phyloP scores from a whole-genome alignment of 2,329 filamentous ascomycete species.

The Periglandula ipomoeae region DNA sequence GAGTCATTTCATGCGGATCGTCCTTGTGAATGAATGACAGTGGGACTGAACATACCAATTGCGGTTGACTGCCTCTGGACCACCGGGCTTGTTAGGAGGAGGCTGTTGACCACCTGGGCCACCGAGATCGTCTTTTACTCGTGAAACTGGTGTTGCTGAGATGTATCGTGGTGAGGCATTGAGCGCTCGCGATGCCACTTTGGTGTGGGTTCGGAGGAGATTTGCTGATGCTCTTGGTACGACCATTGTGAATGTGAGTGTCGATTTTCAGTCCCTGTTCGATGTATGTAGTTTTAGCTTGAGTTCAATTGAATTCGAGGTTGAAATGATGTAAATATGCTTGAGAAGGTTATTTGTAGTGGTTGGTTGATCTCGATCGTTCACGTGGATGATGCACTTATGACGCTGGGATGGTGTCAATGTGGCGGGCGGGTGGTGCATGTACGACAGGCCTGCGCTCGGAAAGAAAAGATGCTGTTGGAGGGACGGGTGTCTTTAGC shows the following conservation, averaged over 20 bases:
- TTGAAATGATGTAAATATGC: too few relatives aligned
- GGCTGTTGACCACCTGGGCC: constrained; percentile 26
- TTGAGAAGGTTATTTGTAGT: neutral
- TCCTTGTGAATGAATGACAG: too few relatives aligned
- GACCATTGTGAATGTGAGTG: neutral
- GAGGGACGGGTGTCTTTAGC: too few relatives aligned
- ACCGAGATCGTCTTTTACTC: constrained; percentile 18
- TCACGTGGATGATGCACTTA: neutral
- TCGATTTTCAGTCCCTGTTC: too few relatives aligned
- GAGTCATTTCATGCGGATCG: too few relatives aligned
- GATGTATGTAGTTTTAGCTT: neutral
- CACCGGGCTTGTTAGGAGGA: constrained; percentile 17
- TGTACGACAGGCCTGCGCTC: too few relatives aligned
- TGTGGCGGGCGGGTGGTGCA: neutral
- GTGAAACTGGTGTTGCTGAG: constrained; percentile 3
- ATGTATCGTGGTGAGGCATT: constrained; percentile 3
- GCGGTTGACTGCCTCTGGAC: constrained; percentile 19
- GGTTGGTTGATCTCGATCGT: neutral
- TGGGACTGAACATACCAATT: constrained; percentile 21
- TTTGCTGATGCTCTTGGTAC: neutral
- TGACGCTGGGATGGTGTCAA: constrained; percentile 4
- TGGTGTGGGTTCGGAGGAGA: constrained; percentile 6
- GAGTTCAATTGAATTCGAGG: neutral
- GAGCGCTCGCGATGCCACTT: neutral
- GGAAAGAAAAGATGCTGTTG: too few relatives aligned